Percentiles rank a stretch among this genome's conserved stretches.
Evolutionary conservation across 2,329 filamentous ascomycete species (phyloP).

Genomic region (Aspergillus sp.): DNA sequence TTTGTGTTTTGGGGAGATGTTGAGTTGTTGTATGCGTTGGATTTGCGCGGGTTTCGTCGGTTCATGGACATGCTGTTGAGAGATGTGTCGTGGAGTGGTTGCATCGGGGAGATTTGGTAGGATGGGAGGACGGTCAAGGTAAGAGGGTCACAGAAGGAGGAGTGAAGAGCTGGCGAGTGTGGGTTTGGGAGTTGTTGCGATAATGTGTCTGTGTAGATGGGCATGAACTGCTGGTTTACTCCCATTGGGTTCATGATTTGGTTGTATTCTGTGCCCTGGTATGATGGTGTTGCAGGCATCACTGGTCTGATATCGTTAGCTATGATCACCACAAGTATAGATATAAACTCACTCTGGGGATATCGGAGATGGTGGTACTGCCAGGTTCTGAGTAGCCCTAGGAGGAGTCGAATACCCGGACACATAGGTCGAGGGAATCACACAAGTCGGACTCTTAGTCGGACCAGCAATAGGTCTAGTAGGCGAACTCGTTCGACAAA

Average conservation of each 20-base stretch:
- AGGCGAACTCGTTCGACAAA: constrained; percentile 36
- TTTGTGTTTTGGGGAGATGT: not conserved
- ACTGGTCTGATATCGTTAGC: constrained; percentile 14
- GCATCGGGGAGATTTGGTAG: constrained; percentile 14
- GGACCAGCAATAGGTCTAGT: constrained; percentile 39
- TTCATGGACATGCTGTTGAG: too few relatives aligned
- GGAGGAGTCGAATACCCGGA: constrained; percentile 31
- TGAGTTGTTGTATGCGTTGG: not conserved
- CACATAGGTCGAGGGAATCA: constrained; percentile 22
- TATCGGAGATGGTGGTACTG: constrained; percentile 29
- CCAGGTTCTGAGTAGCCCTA: constrained; percentile 19
- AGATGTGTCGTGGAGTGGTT: too few relatives aligned
- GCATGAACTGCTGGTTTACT: constrained; percentile 19
- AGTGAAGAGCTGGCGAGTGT: constrained; percentile 24
- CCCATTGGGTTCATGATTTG: constrained; percentile 18
- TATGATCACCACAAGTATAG: not conserved
- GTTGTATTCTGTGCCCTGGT: constrained; percentile 21
- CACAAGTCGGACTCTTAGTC: constrained; percentile 31
- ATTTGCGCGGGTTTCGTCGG: too few relatives aligned
- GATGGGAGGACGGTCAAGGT: constrained; percentile 22
- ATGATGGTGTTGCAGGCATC: constrained; percentile 16
- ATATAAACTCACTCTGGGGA: constrained; percentile 30
- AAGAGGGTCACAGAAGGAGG: constrained; percentile 22
- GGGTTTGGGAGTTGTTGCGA: constrained; percentile 17
- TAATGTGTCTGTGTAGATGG: constrained; percentile 22